phyloP scores from a whole-genome alignment of 208 protist genomes.

The Leishmania arabica region DNA sequence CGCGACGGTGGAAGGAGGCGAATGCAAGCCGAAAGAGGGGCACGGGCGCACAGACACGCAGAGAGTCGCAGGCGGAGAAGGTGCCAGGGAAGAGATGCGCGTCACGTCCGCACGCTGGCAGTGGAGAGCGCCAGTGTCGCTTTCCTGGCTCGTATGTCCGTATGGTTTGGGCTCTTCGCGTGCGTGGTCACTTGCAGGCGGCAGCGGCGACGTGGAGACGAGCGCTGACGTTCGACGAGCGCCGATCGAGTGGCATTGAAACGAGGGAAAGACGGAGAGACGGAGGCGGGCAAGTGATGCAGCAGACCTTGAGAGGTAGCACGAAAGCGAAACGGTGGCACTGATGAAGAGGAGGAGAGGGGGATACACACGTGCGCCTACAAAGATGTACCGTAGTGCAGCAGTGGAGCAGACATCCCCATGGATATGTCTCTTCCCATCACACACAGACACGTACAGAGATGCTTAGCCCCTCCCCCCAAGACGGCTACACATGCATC shows the following conservation, averaged over 20 bases:
- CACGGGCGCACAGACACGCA: background rate
- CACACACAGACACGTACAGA: constrained; percentile 5
- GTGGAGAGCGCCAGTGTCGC: background rate
- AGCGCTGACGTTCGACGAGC: background rate
- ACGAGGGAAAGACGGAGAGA: background rate
- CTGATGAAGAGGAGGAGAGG: background rate
- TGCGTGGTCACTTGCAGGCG: no score
- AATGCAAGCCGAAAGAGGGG: background rate
- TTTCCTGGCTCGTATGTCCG: background rate
- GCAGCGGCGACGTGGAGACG: background rate
- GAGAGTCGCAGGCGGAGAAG: background rate
- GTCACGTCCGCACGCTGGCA: background rate
- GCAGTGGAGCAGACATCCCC: background rate
- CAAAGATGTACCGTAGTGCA: background rate
- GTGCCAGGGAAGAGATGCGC: background rate
- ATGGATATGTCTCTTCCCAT: background rate
- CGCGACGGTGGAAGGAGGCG: background rate
- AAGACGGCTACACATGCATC: background rate
- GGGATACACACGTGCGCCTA: background rate
- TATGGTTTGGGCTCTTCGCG: no score
- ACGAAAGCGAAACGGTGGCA: background rate
- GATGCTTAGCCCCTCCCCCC: background rate
- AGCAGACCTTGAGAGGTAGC: background rate
- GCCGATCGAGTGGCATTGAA: background rate
- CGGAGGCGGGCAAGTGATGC: background rate